These are phyloP conservation scores for Firmiana major DNA, from an alignment of 345 rosid genomes.

Conservation along the genomic window DNA sequence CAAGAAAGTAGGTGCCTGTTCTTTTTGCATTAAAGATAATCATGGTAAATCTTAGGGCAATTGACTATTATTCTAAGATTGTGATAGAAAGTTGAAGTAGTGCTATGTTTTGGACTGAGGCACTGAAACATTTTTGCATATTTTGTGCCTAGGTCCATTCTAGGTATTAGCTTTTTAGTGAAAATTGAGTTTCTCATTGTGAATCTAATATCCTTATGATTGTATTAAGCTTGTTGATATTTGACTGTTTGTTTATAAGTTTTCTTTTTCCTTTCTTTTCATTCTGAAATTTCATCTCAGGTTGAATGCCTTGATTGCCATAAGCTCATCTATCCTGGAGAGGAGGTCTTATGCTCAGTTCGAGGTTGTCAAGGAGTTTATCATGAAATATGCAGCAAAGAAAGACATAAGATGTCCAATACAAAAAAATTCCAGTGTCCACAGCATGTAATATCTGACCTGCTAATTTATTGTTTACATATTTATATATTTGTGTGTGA, in stretches of 20 bases:
- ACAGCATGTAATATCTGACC: conserved; percentile 63
- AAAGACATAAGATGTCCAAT: conserved; percentile 35
- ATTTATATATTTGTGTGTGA: no score
- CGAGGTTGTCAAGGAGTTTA: conserved; percentile 59
- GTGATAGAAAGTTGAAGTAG: background rate
- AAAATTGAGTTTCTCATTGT: background rate
- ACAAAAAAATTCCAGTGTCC: conserved; percentile 69
- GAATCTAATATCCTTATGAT: background rate
- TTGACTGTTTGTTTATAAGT: background rate
- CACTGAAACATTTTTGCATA: background rate
- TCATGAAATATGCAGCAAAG: conserved; percentile 56
- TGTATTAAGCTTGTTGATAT: background rate
- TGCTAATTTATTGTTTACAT: conserved; percentile 5
- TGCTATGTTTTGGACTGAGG: background rate
- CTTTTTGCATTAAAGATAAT: background rate
- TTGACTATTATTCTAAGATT: background rate
- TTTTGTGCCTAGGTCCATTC: background rate
- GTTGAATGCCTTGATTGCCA: conserved; percentile 63
- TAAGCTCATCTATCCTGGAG: conserved; percentile 50
- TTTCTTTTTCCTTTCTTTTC: background rate
- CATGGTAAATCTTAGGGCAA: background rate
- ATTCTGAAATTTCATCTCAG: conserved; percentile 35
- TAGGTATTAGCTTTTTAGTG: background rate
- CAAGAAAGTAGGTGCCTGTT: background rate
- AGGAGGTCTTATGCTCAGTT: conserved; percentile 61